Evolutionary conservation across 371 early-diverging fungal genomes (phyloP), one percentile per base, ranked within the genome.

Genomic region (Enterocytospora artemiae): DNA sequence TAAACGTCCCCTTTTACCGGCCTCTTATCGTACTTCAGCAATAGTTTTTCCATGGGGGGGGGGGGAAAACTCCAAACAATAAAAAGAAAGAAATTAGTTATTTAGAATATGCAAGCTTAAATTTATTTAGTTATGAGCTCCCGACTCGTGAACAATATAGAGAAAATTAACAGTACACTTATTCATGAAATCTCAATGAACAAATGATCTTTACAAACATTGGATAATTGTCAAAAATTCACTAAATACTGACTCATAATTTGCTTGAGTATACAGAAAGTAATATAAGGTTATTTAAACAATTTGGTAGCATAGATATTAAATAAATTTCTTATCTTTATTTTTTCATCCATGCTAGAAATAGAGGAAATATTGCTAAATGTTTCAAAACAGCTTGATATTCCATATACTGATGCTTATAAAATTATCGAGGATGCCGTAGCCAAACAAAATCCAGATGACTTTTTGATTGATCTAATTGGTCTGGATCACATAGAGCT

Each of bases 401-500:
- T 71, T 20, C 12, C 67, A 39, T 16, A 16, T 25, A 48, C 64
- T n/a, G 71, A 73, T 44, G 36, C 63, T 24, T 41, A 55, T 52
- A 43, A 28, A 7, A 49, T 76, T 25, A 37, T 76, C 20, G 45
- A 36, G n/a, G 41, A 67, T 16, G 39, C 69, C 25, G 30, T 76
- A 1, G 24, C 34, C 3, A 63, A 63, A 25, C 33, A 55, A 24
- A 63, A 30, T 1, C 62, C 69, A 32, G 58, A 73, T 39, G 65
- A 71, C 32, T 48, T 60, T 32, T 55, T 76, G 36, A 45, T 71
- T 30, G 76, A 76, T 34, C 34, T 76, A n/a, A 32, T 76, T 14
- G 76, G 76, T 34, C 69, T 60, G 28, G 73, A 65, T 9, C 54
- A 60, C n/a, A 69, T 76, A 44, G 71, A 61, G 0, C 50, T 59